Evolutionary conservation across 352 stramenopile genomes (phyloP).

Genomic region (Thraustochytrium sp.): DNA sequence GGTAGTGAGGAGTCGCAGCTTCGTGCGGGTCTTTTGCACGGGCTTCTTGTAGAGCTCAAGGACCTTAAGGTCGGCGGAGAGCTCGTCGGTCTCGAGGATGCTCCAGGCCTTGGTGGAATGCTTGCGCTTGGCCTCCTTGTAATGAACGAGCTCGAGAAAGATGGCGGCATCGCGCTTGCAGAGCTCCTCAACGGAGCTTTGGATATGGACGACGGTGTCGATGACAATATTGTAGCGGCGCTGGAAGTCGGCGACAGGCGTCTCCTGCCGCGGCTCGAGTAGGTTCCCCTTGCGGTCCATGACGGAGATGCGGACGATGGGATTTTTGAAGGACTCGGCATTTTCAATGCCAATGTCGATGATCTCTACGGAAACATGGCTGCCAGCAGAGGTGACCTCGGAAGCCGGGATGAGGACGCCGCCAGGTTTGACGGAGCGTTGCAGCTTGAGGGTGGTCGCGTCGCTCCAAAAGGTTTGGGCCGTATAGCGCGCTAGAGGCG

Average conservation of each 20-base stretch:
- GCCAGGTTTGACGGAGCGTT: not conserved
- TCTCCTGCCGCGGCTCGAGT: slow-evolving; percentile 32
- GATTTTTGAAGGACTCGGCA: slow-evolving; percentile 3
- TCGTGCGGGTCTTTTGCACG: slow-evolving; percentile 15
- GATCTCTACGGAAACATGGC: slow-evolving; percentile 3
- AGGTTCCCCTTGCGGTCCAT: not conserved
- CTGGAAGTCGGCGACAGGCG: not conserved
- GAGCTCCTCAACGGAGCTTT: slow-evolving; percentile 10
- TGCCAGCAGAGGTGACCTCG: not conserved
- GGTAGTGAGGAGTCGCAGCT: slow-evolving; percentile 18
- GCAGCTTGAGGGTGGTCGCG: not conserved
- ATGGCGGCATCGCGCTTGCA: not conserved
- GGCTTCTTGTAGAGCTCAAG: slow-evolving; percentile 33
- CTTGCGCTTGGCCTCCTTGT: slow-evolving; percentile 23
- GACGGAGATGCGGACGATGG: slow-evolving; percentile 3
- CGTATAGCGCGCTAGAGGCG: not conserved
- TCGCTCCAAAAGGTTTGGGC: not conserved
- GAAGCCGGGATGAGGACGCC: not conserved
- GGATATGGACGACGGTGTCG: slow-evolving; percentile 19
- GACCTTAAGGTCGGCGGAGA: not conserved
- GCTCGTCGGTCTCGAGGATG: slow-evolving; percentile 15
- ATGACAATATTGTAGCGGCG: not conserved
- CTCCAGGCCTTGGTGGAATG: not conserved
- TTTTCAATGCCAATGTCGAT: slow-evolving; percentile 4
- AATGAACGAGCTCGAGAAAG: slow-evolving; percentile 36